Conservation (phyloP, 2,329 filamentous ascomycete species). For the Dactylellina sp. region DNA sequence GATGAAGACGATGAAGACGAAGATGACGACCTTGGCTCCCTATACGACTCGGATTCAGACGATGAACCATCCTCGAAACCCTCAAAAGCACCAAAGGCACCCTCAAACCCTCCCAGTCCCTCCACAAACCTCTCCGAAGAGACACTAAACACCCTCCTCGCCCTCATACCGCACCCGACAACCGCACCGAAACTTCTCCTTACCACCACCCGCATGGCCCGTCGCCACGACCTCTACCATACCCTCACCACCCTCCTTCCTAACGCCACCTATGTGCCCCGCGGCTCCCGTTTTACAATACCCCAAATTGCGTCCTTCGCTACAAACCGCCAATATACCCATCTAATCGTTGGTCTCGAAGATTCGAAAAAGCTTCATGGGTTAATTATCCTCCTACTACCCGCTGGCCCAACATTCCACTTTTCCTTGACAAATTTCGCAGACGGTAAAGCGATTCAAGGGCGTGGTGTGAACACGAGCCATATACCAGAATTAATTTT, state of each 20-base stretch:
- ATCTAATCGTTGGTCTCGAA: slow-evolving; percentile 86
- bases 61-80: slow-evolving; percentile 63
- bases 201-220: slow-evolving; percentile 89
- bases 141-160: slow-evolving; percentile 72
- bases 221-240: slow-evolving; percentile 83
- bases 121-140: slow-evolving; percentile 72
- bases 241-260: slow-evolving; percentile 85
- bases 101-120: slow-evolving; percentile 70
- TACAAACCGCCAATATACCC: slow-evolving; percentile 76
- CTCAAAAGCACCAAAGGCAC: slow-evolving; percentile 67
- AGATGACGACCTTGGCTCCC: slow-evolving; percentile 77
- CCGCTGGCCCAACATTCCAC: slow-evolving; percentile 88
- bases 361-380: slow-evolving; percentile 86
- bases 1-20: slow-evolving; percentile 62
- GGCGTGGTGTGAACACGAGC: slow-evolving; percentile 88
- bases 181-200: slow-evolving; percentile 85
- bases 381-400: slow-evolving; percentile 84
- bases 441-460: slow-evolving; percentile 85
- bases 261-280: slow-evolving; percentile 81
- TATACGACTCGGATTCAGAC: slow-evolving; percentile 74
- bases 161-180: slow-evolving; percentile 64
- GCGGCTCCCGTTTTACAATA: slow-evolving; percentile 89
- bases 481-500: slow-evolving; percentile 90
- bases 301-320: slow-evolving; percentile 91
- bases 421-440: slow-evolving; percentile 92